These are phyloP conservation scores for Gymnopilus junonius DNA, from an alignment of 768 basidiomycete species.

Conservation along the genomic window DNA sequence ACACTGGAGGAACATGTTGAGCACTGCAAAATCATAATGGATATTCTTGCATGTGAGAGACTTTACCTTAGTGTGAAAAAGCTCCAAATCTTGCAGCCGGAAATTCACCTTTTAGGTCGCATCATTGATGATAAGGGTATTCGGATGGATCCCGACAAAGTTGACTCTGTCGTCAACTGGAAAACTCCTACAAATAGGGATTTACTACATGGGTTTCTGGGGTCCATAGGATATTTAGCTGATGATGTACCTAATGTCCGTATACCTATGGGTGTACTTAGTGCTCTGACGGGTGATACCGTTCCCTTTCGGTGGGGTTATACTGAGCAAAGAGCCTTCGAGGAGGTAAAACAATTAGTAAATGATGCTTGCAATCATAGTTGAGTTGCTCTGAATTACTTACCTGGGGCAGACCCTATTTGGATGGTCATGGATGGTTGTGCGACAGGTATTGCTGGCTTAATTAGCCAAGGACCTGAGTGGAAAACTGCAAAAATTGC, in stretches of 20 bases:
- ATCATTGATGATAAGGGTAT: slow-evolving; percentile 42
- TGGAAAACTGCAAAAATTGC: slow-evolving; percentile 29
- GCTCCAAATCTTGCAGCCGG: slow-evolving; percentile 31
- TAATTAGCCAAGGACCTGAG: slow-evolving; percentile 27
- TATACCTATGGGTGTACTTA: slow-evolving; percentile 42
- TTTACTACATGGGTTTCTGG: slow-evolving; percentile 37
- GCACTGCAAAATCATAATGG: slow-evolving; percentile 34
- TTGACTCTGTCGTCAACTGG: slow-evolving; percentile 39
- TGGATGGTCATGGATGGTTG: slow-evolving; percentile 37
- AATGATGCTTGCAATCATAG: slow-evolving; percentile 24
- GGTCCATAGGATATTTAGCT: slow-evolving; percentile 32
- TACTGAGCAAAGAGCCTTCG: slow-evolving; percentile 38
- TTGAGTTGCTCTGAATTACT: slow-evolving; percentile 24
- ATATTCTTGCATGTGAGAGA: slow-evolving; percentile 34
- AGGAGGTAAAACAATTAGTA: slow-evolving; percentile 34
- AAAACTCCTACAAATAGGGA: slow-evolving; percentile 37
- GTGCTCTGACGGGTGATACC: slow-evolving; percentile 23
- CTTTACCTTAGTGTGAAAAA: slow-evolving; percentile 42
- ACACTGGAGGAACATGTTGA: slow-evolving; percentile 36
- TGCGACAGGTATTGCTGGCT: slow-evolving; percentile 31
- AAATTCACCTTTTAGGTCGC: slow-evolving; percentile 31
- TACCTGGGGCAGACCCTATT: slow-evolving; percentile 21
- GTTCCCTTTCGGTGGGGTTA: slow-evolving; percentile 31
- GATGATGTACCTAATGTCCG: slow-evolving; percentile 34
- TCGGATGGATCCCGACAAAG: slow-evolving; percentile 50